Evolutionary conservation across 441 rosid species (phyloP), one percentile per base, ranked within the genome.

Genomic region (Gossypium lobatum): DNA sequence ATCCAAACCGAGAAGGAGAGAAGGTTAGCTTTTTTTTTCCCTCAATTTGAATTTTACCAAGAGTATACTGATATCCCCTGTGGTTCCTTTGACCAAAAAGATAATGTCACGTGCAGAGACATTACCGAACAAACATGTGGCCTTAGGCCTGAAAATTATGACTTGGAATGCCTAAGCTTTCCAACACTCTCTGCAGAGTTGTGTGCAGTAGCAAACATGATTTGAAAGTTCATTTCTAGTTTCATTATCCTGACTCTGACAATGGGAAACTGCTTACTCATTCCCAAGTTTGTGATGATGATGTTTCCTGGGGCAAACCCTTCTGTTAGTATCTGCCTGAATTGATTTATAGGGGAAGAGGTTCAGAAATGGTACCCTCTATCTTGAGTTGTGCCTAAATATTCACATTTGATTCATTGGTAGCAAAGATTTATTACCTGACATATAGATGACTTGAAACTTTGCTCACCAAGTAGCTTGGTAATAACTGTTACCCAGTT

Each of bases 1-100:
- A 96, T 81, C 97, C 98, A 39, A 86, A 82, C 79, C 85, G 96
- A 72, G 98, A 93, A 82, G 99, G 94, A 79, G 99, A 96, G 75
- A 96, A 96, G 98, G 99, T 93, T 55, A 23, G 72, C 64, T 10
- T 73, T 21, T 2, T 1, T 3, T 16, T 11, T 18, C 63, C n/a
- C 23, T 58, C 4, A 11, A 17, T 53, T 62, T 73, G 50, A 48
- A 18, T 57, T 71, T 10, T 57, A 34, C 74, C 21, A 18, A 1
- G 45, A 20, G 11, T 20, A 55, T 37, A 13, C 63, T 13, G n/a
- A 28, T 7, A 3, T 37, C n/a, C 26, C 28, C 10, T 17, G 13
- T 50, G 7, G 52, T 16, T 60, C 39, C 11, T 48, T 65, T 65
- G 18, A 65, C 70, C 34, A 25, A 59, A 25, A 4, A 10, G 59